Evolutionary conservation across 139 green algal genomes (phyloP), one percentile per base, ranked within the genome.

Genomic region (Tetradesmus lagerheimii): DNA sequence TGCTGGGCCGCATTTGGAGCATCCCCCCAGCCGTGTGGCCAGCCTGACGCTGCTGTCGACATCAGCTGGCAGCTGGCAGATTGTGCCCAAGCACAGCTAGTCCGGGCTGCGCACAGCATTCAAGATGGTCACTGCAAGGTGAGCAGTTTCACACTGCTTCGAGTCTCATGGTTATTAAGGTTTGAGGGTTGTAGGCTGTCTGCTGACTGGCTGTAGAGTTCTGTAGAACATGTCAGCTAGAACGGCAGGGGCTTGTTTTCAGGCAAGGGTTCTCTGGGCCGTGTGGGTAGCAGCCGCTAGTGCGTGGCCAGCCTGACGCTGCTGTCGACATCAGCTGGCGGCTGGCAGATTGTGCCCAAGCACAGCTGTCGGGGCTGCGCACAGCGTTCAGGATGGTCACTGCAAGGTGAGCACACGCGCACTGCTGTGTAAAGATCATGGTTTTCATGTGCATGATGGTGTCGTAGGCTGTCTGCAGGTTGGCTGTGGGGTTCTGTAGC

Each of bases 11-110:
- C 87, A 90, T 85, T 74, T 97, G 41, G 95, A 1, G 29, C 66
- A 25, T 43, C 57, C 11, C 66, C 67, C 43, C n/a, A 31, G 47
- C 23, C 25, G 83, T 4, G 64, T 88, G 38, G 43, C 20, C 38
- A 88, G 83, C 37, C 83, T 88, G 57, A 88, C 83, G 16, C 50
- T 80, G 53, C 82, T 93, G 50, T 88, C 75, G 37, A 86, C 89
- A 29, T 94, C 93, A 23, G 89, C 77, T 20, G 92, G 92, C 38
- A 89, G 92, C 67, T 94, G 76, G 80, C 91, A 94, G 86, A 87
- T 74, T 47, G 27, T 94, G 6, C 92, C 90, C 27, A 37, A 34
- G 53, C 64, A 57, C 83, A 81, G 35, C 27, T 86, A 37, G 50
- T 25, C 50, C 4, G 87, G 87, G 9, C 45, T 83, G 15, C 38